These are phyloP conservation scores for Neurospora sp. DNA, from an alignment of 495 filamentous ascomycete species.

Conservation along the genomic window DNA sequence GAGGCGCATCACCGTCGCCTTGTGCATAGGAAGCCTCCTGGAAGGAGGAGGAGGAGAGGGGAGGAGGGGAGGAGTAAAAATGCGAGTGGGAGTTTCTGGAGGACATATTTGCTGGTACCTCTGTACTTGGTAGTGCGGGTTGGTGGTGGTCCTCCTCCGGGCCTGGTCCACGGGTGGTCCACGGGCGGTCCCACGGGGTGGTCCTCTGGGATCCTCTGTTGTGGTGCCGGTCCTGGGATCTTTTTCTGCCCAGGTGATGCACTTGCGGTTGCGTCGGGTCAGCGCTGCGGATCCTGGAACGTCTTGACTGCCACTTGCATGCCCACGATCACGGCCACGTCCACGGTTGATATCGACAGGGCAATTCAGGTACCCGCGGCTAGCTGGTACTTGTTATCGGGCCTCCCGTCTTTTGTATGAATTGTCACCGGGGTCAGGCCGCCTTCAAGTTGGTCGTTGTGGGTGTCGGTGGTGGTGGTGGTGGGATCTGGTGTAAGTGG, in stretches of 20 bases:
- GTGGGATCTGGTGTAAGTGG: background rate
- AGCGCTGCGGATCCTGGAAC: background rate
- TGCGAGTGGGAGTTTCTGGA: background rate
- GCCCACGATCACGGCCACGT: background rate
- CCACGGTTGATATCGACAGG: background rate
- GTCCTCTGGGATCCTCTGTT: background rate
- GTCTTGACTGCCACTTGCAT: background rate
- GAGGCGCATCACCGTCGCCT: background rate
- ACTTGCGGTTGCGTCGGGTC: background rate
- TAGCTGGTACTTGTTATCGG: background rate
- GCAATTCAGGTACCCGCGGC: background rate
- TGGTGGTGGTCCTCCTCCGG: background rate
- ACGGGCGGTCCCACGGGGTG: background rate
- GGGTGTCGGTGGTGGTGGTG: background rate
- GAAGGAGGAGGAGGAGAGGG: background rate
- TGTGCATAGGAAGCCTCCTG: background rate
- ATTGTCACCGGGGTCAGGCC: background rate
- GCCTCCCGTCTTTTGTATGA: background rate
- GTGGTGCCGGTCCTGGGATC: background rate
- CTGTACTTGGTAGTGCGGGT: background rate
- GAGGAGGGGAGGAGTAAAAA: background rate
- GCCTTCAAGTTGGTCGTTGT: background rate
- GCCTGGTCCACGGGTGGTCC: background rate
- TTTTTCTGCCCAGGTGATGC: background rate
- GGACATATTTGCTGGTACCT: background rate